Percentiles rank a stretch among this genome's conserved stretches.
These are phyloP conservation scores for Fusarium longipes DNA, from an alignment of 2,329 filamentous ascomycete species.

Conservation along the genomic window DNA sequence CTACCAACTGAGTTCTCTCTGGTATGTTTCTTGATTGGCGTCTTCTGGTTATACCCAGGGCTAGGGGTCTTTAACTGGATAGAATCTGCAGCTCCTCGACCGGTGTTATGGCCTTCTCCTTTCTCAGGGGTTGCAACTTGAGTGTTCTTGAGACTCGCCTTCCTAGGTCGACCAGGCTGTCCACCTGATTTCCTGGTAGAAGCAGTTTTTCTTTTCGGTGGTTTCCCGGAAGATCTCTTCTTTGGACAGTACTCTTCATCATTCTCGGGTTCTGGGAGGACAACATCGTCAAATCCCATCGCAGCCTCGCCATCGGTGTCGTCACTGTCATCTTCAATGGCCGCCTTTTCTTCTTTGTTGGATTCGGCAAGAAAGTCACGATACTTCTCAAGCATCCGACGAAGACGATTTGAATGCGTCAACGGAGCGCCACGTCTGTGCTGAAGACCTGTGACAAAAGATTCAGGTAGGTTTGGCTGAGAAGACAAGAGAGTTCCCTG, in stretches of 20 bases:
- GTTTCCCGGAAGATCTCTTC: background rate
- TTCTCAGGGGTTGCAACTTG: background rate
- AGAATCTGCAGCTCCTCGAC: background rate
- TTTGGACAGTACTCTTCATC: slow-evolving; percentile 34
- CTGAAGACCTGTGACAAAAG: background rate
- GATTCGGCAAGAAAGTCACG: background rate
- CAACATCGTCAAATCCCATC: background rate
- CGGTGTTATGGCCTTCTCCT: background rate
- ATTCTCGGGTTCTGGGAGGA: slow-evolving; percentile 27
- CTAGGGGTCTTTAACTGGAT: too few relatives aligned
- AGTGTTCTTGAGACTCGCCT: background rate
- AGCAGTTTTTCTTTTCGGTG: slow-evolving; percentile 6
- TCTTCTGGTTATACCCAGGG: background rate
- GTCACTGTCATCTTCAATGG: background rate
- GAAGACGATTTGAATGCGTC: slow-evolving; percentile 4
- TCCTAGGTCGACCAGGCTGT: slow-evolving; percentile 1
- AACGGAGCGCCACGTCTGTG: too few relatives aligned
- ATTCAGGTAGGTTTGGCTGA: too few relatives aligned
- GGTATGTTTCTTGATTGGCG: background rate
- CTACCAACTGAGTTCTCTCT: background rate
- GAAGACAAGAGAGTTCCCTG: background rate
- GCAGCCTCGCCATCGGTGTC: background rate
- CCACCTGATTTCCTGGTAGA: background rate
- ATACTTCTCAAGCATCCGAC: slow-evolving; percentile 14
- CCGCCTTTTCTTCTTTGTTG: background rate